These are phyloP conservation scores for Sporopachydermia quercuum DNA, from an alignment of 805 yeast species.

Conservation along the genomic window DNA sequence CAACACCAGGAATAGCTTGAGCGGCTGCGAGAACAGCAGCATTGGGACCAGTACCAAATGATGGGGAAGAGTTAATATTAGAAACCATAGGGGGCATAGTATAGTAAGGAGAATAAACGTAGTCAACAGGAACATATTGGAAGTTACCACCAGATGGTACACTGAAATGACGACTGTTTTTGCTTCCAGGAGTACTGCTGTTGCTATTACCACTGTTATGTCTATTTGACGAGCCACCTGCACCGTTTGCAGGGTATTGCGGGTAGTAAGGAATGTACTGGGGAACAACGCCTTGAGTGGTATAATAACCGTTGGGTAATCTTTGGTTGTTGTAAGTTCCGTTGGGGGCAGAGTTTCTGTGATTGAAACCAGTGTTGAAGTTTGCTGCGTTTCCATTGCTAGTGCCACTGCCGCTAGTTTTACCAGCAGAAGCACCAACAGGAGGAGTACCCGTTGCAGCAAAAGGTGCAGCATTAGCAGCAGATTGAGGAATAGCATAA, in stretches of 20 bases:
- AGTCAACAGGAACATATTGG: conserved; percentile 4
- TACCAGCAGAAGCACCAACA: background rate
- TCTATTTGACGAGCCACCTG: no score
- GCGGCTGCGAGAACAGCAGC: conserved; percentile 4
- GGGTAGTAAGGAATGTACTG: no score
- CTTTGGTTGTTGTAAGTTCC: no score
- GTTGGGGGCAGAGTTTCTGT: conserved; percentile 2
- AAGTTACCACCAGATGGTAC: conserved; percentile 6
- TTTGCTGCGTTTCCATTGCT: background rate
- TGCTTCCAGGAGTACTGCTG: conserved; percentile 3
- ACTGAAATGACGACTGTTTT: conserved; percentile 3
- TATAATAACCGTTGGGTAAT: no score
- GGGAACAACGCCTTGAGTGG: no score
- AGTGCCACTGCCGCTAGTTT: background rate
- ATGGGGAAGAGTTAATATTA: conserved; percentile 6
- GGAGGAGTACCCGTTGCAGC: background rate
- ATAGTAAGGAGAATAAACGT: conserved; percentile 5
- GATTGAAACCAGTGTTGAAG: conserved; percentile 1
- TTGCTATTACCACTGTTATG: conserved; percentile 1
- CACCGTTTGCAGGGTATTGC: no score
- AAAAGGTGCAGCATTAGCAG: background rate
- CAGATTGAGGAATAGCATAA: no score
- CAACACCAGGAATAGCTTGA: background rate
- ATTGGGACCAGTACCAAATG: no score
- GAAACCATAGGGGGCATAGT: conserved; percentile 1